Base-by-base conservation (phyloP, 169 alveolate genomes). In the Besnoitia besnoiti region DNA sequence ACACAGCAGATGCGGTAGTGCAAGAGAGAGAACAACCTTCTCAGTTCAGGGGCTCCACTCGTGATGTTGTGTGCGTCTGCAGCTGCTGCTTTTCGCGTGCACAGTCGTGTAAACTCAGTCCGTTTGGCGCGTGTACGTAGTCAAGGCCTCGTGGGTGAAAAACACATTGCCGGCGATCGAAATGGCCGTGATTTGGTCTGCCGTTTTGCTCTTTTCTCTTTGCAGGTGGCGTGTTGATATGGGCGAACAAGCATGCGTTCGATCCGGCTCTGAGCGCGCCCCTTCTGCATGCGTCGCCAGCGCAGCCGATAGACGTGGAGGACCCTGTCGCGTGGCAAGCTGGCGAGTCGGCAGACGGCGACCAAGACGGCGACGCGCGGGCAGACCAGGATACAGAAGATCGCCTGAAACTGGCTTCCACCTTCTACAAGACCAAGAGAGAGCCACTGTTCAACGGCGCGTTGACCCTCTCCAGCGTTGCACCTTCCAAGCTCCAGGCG, bases 201-300 rank as follows among this genome's bases (percentile, higher is more conserved):
- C 44, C 44, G n/a, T 5, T 37, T 8, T 8, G 3, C 46, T 37
- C 82, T 24, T 30, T 67, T 7, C 39, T n/a, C 8, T n/a, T n/a
- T n/a, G 37, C 90, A 85, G 90, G 90, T 0, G 90, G 90, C 14
- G 79, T 51, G 19, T 85, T 35, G 55, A 79, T 85, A 24, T 85
- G 90, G 90, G 79, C 90, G n/a, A 85, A 85, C 51, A 85, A 85
- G 90, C 40, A 85, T 39, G 90, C 55, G 51, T 85, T 85, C 51
- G 90, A 85, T 8, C 80, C 90, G 44, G 19, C 77, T 8, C 47
- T 85, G 76, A 30, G 44, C 2, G 79, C 90, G 62, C 90, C 90
- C 3, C 80, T 85, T n/a, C 79, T 85, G 35, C 30, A 39, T 33
- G 49, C 55, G 44, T 16, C 49, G 4, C 79, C 80, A 27, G 4